phyloP scores from a whole-genome alignment of 169 alveolate genomes.

The Eimeria mitis region DNA sequence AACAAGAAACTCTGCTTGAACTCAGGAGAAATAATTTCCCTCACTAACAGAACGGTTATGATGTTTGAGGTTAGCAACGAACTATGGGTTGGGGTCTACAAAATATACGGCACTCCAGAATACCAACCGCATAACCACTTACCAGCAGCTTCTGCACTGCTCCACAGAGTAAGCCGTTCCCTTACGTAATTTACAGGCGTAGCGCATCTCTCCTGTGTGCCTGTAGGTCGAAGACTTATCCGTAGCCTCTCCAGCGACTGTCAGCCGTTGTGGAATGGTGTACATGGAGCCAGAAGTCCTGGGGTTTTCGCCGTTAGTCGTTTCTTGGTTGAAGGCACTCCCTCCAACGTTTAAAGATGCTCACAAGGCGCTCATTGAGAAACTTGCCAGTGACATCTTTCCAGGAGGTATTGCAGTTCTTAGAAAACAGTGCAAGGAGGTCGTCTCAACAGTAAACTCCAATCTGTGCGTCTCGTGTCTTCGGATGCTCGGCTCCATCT shows the following conservation, averaged over 20 bases:
- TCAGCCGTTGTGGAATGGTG: constrained; percentile 97
- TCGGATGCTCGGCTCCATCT: constrained; percentile 92
- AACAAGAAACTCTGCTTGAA: constrained; percentile 97
- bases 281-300: constrained; percentile 97
- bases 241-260: constrained; percentile 98
- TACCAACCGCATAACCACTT: neutral
- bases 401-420: constrained; percentile 88
- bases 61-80: constrained; percentile 91
- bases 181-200: neutral
- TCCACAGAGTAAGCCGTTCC: neutral
- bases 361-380: constrained; percentile 78
- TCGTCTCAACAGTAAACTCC: constrained; percentile 89
- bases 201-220: neutral
- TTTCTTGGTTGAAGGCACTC: constrained; percentile 93
- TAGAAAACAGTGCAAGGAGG: constrained; percentile 89
- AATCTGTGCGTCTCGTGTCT: constrained; percentile 85
- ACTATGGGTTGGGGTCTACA: neutral
- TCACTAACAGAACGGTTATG: constrained; percentile 96
- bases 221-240: constrained; percentile 94
- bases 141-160: neutral
- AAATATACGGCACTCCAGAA: neutral
- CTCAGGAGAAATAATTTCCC: constrained; percentile 95
- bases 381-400: constrained; percentile 85
- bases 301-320: constrained; percentile 94
- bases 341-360: constrained; percentile 87